Base-by-base conservation (phyloP, 2,329 filamentous ascomycete genomes). In the Rutstroemia sp. region DNA sequence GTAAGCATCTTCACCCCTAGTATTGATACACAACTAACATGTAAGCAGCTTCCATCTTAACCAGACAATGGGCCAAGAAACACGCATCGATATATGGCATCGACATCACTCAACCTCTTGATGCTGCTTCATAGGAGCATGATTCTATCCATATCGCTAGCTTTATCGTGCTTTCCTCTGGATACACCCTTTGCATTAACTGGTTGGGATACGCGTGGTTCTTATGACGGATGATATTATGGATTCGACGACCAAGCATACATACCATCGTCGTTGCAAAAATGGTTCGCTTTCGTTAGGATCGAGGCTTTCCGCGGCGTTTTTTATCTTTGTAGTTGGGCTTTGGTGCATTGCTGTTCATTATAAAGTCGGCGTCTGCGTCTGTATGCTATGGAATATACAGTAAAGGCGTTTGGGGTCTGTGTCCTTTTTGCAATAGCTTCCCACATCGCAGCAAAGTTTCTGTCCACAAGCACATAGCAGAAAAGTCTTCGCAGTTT, bases 51-150 rank as follows among this genome's bases (percentile, higher is more conserved):
- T 96, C 92, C 25, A 91, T 97, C 66, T 79, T 95, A 60, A 88
- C 92, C 38, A 89, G 92, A 66, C 84, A 88, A 69, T 99, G 94
- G 94, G 90, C 91, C 57, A 96, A 95, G 79, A 88, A 87, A 72
- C 88, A 88, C 65, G 81, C 81, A 3, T 67, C 71, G 27, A 69
- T 76, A 52, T 83, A 84, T 59, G 80, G 78, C 59, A 77, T 86
- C 52, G 68, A 70, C 58, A 61, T 65, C 44, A 65, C 64, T 45
- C 56, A 65, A 47, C 66, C 68, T 21, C 63, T 71, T 47, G 67
- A 71, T 44, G 34, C 58, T 51, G 57, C 59, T 38, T 65, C 60
- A 62, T 70, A 64, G 58, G 61, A 58, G 56, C 38, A 59, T 51
- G 50, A 60, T 49, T 25, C 59, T 54, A 60, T 58, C 59, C 58